phyloP scores from a whole-genome alignment of 2,329 filamentous ascomycete species.

The Alternaria infectoria region DNA sequence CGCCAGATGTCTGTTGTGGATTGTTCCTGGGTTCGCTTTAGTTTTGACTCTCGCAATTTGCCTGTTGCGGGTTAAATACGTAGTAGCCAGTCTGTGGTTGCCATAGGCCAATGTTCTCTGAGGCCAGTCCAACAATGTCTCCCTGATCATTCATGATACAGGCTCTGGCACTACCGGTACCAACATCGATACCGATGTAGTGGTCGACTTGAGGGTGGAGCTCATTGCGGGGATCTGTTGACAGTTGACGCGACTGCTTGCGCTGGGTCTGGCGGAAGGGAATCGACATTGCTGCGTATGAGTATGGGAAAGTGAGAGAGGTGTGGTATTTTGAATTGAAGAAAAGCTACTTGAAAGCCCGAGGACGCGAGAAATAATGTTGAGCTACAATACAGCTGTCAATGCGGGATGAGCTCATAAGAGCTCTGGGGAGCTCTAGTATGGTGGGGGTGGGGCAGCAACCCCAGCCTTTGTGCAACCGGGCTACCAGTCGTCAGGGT shows the following conservation, averaged over 20 bases:
- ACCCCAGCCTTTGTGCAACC: conserved; percentile 27
- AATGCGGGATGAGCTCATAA: conserved; percentile 47
- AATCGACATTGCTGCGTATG: conserved; percentile 30
- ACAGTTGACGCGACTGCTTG: conserved; percentile 54
- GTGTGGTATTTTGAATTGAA: background rate
- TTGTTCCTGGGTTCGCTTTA: conserved; percentile 73
- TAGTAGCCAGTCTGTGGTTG: conserved; percentile 63
- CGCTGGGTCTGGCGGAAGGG: conserved; percentile 37
- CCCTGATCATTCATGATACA: conserved; percentile 93
- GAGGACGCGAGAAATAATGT: conserved; percentile 29
- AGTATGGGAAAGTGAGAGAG: conserved; percentile 1
- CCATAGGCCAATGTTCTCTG: conserved; percentile 60
- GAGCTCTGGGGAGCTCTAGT: conserved; percentile 34
- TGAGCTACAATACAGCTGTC: conserved; percentile 38
- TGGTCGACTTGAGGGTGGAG: conserved; percentile 64
- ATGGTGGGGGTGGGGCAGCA: conserved; percentile 44
- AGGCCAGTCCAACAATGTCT: conserved; percentile 73
- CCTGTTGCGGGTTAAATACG: conserved; percentile 42
- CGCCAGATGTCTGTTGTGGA: conserved; percentile 97
- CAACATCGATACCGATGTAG: conserved; percentile 91
- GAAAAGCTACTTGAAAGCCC: background rate
- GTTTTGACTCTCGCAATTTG: background rate
- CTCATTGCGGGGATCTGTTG: conserved; percentile 62
- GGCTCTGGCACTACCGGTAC: conserved; percentile 91
- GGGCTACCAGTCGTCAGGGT: conserved; percentile 16